Base-by-base conservation (phyloP, 441 rosid species). In the Bruguiera hainesii region DNA sequence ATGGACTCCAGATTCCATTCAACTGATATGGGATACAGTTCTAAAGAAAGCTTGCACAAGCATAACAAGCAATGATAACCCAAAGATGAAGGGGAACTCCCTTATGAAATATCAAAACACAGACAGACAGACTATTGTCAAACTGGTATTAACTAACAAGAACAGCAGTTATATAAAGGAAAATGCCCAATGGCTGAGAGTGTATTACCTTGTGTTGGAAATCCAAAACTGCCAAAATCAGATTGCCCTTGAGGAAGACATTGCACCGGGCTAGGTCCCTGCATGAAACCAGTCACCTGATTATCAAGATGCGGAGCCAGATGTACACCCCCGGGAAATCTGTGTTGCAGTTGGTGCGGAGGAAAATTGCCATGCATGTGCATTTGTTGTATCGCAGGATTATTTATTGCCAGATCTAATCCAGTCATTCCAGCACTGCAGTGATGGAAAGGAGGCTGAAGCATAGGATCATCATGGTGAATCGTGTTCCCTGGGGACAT, bases 231-330 rank as follows among this genome's bases (percentile, higher is more conserved):
- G 8, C 80, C 72, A 59, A 83, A 75, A 82, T 84, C 84, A 25
- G 88, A 88, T 67, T 81, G 96, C 80, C 65, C 73, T 59, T 81
- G 93, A 37, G 90, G 85, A 56, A 84, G 75, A 65, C 96, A 90
- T 64, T 84, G 98, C 79, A 86, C 77, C 8, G 82, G 79, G 75
- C 78, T 84, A 31, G 79, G 57, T 72, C 87, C 97, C 35, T 78
- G 88, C 56, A 82, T 66, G 76, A 83, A 81, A 67, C 89, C 83
- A n/a, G 89, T 58, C 57, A 74, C 57, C 66, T 87, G 96, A 69
- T 80, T 81, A 84, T 71, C 87, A 25, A 80, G 81, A 75, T 75
- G 88, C 58, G 80, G 87, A 60, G 80, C 71, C 49, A 64, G 64
- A 29, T 74, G 80, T 33, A 77, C 77, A 68, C 81, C 85, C 39